Conservation (phyloP, 805 yeast genomes). For the Candida pseudofarinosa region DNA sequence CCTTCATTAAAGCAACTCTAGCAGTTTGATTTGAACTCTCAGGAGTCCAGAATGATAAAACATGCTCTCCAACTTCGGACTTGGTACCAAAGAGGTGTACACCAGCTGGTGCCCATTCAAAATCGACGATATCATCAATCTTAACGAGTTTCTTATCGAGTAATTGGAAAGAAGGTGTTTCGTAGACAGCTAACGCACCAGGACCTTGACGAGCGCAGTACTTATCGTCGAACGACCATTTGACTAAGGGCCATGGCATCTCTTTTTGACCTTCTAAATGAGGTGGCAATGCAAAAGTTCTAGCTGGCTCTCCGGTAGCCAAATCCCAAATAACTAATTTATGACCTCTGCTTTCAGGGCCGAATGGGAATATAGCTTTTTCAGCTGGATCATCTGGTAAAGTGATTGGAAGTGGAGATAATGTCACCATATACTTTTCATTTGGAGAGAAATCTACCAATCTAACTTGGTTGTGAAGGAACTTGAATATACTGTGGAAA, state of each 20-base stretch:
- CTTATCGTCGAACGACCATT: constrained; percentile 91
- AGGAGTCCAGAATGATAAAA: constrained; percentile 95
- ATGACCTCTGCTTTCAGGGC: constrained; percentile 86
- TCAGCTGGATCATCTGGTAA: constrained; percentile 61
- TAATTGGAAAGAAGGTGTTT: constrained; percentile 70
- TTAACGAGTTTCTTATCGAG: constrained; percentile 83
- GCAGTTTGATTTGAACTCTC: constrained; percentile 91
- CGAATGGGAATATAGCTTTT: constrained; percentile 72
- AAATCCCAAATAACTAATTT: constrained; percentile 92
- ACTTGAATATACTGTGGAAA: constrained; percentile 70
- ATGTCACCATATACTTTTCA: constrained; percentile 85
- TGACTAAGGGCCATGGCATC: constrained; percentile 93
- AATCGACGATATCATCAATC: constrained; percentile 81
- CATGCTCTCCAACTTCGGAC: constrained; percentile 53
- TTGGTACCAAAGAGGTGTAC: constrained; percentile 59
- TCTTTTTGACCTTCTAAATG: constrained; percentile 60
- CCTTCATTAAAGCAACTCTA: constrained; percentile 83
- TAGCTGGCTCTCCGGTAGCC: constrained; percentile 72
- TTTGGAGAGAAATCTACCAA: constrained; percentile 88
- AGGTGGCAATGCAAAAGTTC: constrained; percentile 89
- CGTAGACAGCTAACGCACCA: constrained; percentile 87
- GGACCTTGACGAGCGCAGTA: constrained; percentile 95
- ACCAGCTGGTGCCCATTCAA: constrained; percentile 92
- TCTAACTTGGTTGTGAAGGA: constrained; percentile 84
- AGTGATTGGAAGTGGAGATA: constrained; percentile 79